Evolutionary conservation across 257 asterid species (phyloP).

Genomic region (Solanum etuberosum): DNA sequence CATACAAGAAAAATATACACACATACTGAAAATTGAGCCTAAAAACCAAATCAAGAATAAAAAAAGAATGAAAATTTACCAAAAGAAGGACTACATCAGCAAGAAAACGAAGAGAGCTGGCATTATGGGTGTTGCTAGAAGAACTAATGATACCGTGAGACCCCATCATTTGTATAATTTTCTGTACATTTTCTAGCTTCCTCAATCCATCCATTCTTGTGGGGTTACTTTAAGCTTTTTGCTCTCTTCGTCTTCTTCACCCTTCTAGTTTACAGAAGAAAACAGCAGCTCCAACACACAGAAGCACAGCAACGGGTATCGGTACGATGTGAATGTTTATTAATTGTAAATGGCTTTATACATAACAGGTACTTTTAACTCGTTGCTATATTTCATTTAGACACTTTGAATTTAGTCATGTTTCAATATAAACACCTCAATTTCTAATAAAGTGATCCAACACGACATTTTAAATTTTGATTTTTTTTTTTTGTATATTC

Average conservation of each 20-base stretch:
- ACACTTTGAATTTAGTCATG: no score
- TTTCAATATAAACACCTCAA: no score
- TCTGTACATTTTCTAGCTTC: slow-evolving; percentile 61
- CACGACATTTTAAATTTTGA: no score
- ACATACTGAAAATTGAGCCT: background rate
- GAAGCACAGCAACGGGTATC: background rate
- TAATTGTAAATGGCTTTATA: no score
- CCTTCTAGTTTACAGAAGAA: background rate
- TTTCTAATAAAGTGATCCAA: no score
- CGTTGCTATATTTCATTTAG: no score
- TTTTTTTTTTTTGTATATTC: no score
- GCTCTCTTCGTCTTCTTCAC: background rate
- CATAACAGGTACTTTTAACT: no score
- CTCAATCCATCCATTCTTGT: slow-evolving; percentile 64
- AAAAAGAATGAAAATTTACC: slow-evolving; percentile 13
- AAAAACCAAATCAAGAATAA: background rate
- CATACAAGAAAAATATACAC: background rate
- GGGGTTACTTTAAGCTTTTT: no score
- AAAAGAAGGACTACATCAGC: slow-evolving; percentile 50
- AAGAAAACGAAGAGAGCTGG: slow-evolving; percentile 53
- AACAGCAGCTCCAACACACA: background rate
- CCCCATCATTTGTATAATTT: slow-evolving; percentile 33
- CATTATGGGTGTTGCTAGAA: slow-evolving; percentile 20
- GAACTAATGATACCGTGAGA: slow-evolving; percentile 26
- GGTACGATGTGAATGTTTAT: no score